phyloP scores from a whole-genome alignment of 2,329 filamentous ascomycete genomes.

The Trichoderma sp. region DNA sequence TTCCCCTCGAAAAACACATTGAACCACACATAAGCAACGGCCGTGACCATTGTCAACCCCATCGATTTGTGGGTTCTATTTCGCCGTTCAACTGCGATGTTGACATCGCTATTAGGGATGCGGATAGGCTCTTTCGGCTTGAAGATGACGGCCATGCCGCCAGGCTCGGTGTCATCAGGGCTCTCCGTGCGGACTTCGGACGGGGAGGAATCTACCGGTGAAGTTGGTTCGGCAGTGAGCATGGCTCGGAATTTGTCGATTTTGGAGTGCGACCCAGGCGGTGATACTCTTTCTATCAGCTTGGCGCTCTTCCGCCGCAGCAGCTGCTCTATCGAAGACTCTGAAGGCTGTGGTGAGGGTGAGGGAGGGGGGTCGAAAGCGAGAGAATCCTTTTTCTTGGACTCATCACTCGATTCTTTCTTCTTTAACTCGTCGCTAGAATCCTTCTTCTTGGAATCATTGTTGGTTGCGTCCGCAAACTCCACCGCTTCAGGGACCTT shows the following conservation, averaged over 20 bases:
- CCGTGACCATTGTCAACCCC: slow-evolving; percentile 85
- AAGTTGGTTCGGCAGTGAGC: slow-evolving; percentile 17
- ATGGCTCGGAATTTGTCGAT: slow-evolving; percentile 27
- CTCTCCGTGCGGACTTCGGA: slow-evolving; percentile 20
- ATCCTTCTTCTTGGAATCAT: slow-evolving; percentile 8
- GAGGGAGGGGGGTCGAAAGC: neutral
- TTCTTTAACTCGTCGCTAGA: neutral
- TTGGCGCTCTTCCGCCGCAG: slow-evolving; percentile 34
- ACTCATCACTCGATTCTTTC: neutral
- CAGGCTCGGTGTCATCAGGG: slow-evolving; percentile 48
- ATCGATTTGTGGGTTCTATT: slow-evolving; percentile 75
- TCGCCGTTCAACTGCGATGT: slow-evolving; percentile 83
- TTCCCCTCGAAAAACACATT: slow-evolving; percentile 89
- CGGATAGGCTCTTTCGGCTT: slow-evolving; percentile 66
- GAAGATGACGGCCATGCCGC: slow-evolving; percentile 74
- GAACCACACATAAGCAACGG: slow-evolving; percentile 95
- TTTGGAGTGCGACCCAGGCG: slow-evolving; percentile 23
- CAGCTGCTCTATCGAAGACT: slow-evolving; percentile 13
- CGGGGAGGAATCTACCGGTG: neutral
- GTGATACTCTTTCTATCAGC: slow-evolving; percentile 35
- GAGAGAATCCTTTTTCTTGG: neutral
- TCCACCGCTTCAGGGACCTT: slow-evolving; percentile 40
- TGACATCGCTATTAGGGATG: slow-evolving; percentile 79
- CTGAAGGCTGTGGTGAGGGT: neutral
- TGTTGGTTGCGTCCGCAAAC: slow-evolving; percentile 33